Evolutionary conservation across 2,329 filamentous ascomycete species (phyloP).

Genomic region (Cytospora paraplurivora): DNA sequence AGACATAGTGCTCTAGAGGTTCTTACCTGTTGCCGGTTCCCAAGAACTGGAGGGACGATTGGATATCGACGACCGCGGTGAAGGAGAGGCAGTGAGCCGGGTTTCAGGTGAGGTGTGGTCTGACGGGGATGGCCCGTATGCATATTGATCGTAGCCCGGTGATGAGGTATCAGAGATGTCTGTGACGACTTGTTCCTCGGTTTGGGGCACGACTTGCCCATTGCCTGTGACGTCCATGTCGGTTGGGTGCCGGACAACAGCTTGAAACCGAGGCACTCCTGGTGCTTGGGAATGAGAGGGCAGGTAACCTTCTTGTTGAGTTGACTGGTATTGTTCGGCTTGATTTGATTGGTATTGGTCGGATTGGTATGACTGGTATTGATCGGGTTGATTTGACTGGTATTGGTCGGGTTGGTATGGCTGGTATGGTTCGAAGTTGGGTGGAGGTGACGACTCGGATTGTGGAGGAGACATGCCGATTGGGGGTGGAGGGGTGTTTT

Average conservation of each 20-base stretch:
- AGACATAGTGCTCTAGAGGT: constrained; percentile 39
- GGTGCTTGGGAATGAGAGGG: constrained; percentile 10
- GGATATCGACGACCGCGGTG: constrained; percentile 28
- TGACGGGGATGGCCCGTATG: constrained; percentile 45
- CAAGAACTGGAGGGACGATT: constrained; percentile 24
- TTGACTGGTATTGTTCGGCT: constrained; percentile 11
- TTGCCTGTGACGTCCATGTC: constrained; percentile 26
- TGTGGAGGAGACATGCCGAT: constrained; percentile 19
- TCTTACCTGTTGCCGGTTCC: constrained; percentile 32
- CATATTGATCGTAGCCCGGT: constrained; percentile 35
- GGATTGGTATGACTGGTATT: not conserved
- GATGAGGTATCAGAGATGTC: constrained; percentile 47
- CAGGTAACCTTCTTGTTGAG: constrained; percentile 12
- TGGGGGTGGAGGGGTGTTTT: constrained; percentile 36
- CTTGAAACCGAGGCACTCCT: constrained; percentile 26
- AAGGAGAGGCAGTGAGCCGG: constrained; percentile 38
- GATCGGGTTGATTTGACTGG: not conserved
- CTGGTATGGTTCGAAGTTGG: constrained; percentile 1
- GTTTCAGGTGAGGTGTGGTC: constrained; percentile 51
- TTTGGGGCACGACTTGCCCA: constrained; percentile 30
- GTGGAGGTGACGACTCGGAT: constrained; percentile 18
- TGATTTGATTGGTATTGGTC: not conserved
- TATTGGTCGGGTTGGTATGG: not conserved
- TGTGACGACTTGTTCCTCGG: constrained; percentile 25
- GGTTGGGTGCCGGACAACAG: constrained; percentile 28